Conservation (phyloP, 805 yeast genomes). For the Hermanozyma aechmeae region DNA sequence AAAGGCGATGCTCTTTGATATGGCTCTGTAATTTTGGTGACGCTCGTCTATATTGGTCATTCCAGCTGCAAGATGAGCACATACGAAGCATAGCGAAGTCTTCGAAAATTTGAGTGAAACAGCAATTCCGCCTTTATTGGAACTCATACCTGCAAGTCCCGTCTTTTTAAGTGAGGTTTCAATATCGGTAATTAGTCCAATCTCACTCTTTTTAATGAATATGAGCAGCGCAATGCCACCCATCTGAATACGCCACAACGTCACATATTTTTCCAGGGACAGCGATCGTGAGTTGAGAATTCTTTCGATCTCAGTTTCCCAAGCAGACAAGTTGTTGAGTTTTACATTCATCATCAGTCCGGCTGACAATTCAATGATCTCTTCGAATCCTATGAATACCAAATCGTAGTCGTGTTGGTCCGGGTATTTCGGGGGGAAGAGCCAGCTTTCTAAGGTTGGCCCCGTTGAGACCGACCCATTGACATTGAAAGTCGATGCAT, state of each 20-base stretch:
- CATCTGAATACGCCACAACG: slow-evolving; percentile 68
- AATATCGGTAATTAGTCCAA: slow-evolving; percentile 46
- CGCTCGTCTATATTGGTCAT: slow-evolving; percentile 71
- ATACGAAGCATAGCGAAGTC: slow-evolving; percentile 68
- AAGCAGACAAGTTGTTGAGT: slow-evolving; percentile 43
- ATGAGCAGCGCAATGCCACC: slow-evolving; percentile 77
- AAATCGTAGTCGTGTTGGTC: slow-evolving; percentile 47
- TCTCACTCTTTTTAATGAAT: slow-evolving; percentile 48
- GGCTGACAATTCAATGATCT: slow-evolving; percentile 72
- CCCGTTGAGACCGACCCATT: slow-evolving; percentile 37
- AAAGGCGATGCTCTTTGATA: slow-evolving; percentile 60
- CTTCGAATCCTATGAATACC: slow-evolving; percentile 80
- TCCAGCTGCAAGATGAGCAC: slow-evolving; percentile 93
- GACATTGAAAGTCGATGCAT: slow-evolving; percentile 46
- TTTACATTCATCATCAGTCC: slow-evolving; percentile 80
- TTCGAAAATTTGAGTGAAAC: slow-evolving; percentile 57
- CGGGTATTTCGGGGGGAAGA: slow-evolving; percentile 31
- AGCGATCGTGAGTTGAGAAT: slow-evolving; percentile 23
- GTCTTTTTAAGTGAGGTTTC: slow-evolving; percentile 78
- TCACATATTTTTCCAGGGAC: slow-evolving; percentile 29
- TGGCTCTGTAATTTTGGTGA: slow-evolving; percentile 76
- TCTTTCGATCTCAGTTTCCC: slow-evolving; percentile 57
- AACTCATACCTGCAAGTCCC: slow-evolving; percentile 87
- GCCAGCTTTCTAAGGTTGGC: slow-evolving; percentile 33
- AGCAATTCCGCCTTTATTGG: slow-evolving; percentile 73